These are phyloP conservation scores for Aspergillus nidulans DNA, from an alignment of 495 filamentous ascomycete species.

Conservation along the genomic window DNA sequence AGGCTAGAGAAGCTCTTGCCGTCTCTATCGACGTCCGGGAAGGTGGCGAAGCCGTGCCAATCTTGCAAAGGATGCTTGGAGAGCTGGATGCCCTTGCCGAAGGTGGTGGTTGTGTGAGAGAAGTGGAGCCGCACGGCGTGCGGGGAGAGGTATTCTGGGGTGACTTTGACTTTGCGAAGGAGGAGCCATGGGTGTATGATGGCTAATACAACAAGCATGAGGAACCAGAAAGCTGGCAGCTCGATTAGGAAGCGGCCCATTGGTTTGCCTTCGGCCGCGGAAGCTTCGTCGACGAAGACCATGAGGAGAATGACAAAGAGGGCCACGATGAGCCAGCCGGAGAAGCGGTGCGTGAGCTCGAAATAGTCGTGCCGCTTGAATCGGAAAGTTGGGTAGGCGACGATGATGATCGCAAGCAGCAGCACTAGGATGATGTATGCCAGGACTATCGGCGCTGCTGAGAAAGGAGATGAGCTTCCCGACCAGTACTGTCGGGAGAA, in stretches of 20 bases:
- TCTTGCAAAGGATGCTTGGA: constrained; percentile 59
- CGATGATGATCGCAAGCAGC: constrained; percentile 38
- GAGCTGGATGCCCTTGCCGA: constrained; percentile 45
- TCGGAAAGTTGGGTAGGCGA: constrained; percentile 44
- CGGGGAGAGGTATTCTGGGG: constrained; percentile 58
- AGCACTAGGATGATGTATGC: constrained; percentile 38
- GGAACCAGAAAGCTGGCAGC: constrained; percentile 42
- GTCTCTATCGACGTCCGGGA: constrained; percentile 42
- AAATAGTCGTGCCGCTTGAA: constrained; percentile 50
- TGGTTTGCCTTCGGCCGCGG: constrained; percentile 17
- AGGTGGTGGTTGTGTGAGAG: constrained; percentile 46
- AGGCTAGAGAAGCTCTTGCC: constrained; percentile 58
- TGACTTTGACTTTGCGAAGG: constrained; percentile 49
- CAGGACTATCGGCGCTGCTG: constrained; percentile 30
- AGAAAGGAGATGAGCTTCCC: constrained; percentile 15
- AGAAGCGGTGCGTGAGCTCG: constrained; percentile 54
- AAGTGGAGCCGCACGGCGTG: constrained; percentile 74
- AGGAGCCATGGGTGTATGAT: constrained; percentile 42
- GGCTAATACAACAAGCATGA: constrained; percentile 33
- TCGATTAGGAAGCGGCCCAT: constrained; percentile 34
- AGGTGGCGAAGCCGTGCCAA: constrained; percentile 80
- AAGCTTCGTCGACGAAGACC: constrained; percentile 33
- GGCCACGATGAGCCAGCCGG: constrained; percentile 47
- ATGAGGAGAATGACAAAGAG: constrained; percentile 43
- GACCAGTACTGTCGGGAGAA: constrained; percentile 44